phyloP scores from a whole-genome alignment of 2,329 filamentous ascomycete genomes.

The Alternaria panax region DNA sequence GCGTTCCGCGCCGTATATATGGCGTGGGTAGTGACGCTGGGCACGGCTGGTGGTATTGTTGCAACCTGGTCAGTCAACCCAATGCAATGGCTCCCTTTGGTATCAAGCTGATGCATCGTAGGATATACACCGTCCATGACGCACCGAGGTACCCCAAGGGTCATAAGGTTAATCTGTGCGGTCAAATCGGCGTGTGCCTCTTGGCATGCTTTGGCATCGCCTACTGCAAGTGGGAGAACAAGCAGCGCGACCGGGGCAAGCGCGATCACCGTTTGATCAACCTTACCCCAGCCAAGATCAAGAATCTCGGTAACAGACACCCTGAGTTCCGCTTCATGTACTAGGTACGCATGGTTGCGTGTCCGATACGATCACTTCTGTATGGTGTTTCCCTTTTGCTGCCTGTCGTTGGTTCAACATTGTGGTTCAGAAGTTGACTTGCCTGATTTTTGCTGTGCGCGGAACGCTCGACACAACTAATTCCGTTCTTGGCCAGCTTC shows the following conservation, averaged over 20 bases:
- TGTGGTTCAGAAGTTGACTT: too few species aligned
- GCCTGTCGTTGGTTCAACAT: too few species aligned
- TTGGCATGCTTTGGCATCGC: constrained; percentile 59
- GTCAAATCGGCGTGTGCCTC: constrained; percentile 56
- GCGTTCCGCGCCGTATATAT: constrained; percentile 64
- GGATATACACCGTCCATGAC: constrained; percentile 64
- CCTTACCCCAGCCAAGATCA: constrained; percentile 56
- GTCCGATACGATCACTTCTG: too few species aligned
- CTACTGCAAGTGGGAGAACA: constrained; percentile 65
- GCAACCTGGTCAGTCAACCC: constrained; percentile 55
- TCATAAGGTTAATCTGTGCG: constrained; percentile 69
- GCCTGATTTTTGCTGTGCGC: too few species aligned
- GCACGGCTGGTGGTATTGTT: constrained; percentile 65
- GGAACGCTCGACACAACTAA: too few species aligned
- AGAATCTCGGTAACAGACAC: constrained; percentile 61
- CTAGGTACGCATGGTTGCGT: constrained; percentile 27
- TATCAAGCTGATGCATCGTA: constrained; percentile 61
- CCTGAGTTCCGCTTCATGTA: constrained; percentile 65
- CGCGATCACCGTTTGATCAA: constrained; percentile 60
- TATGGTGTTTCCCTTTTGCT: too few species aligned
- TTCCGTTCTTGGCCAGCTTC: too few species aligned
- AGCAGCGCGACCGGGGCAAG: constrained; percentile 56
- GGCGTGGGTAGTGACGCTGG: constrained; percentile 72
- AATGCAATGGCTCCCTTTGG: not conserved
- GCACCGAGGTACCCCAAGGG: constrained; percentile 74